Evolutionary conservation across 2,329 filamentous ascomycete genomes (phyloP).

Genomic region (Xylaria sp.): DNA sequence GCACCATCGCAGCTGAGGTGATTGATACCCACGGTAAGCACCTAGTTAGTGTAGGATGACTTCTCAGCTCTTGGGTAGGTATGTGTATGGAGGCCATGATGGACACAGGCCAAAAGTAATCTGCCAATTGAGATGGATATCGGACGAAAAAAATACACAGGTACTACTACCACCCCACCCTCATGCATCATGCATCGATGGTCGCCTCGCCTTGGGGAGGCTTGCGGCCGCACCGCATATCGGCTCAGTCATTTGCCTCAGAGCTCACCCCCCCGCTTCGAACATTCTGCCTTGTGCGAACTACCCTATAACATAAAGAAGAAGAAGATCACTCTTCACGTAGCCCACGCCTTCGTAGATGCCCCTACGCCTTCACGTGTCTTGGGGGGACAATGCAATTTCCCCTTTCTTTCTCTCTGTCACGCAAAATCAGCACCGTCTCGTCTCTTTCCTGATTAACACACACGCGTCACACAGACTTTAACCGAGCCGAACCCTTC

Average conservation of each 20-base stretch:
- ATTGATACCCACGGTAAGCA: too few relatives aligned
- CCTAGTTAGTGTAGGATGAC: too few relatives aligned
- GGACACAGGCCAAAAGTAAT: too few relatives aligned
- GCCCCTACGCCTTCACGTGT: neutral
- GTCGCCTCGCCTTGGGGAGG: neutral
- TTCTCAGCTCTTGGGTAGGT: too few relatives aligned
- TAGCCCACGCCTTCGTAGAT: neutral
- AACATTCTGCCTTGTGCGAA: neutral
- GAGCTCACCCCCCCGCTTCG: neutral
- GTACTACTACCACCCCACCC: neutral
- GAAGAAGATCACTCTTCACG: neutral
- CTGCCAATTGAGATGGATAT: neutral
- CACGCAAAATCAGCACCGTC: neutral
- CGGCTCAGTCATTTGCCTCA: neutral
- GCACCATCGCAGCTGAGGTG: too few relatives aligned
- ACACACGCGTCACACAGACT: neutral
- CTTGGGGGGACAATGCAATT: neutral
- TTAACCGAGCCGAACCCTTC: neutral
- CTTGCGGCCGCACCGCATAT: neutral
- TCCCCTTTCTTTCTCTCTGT: neutral
- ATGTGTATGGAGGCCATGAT: too few relatives aligned
- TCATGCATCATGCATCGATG: neutral
- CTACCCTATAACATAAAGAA: neutral
- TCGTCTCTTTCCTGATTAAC: neutral
- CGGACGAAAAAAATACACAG: neutral